Evolutionary conservation across 2,329 filamentous ascomycete species (phyloP).

Genomic region (Xylaria sp.): DNA sequence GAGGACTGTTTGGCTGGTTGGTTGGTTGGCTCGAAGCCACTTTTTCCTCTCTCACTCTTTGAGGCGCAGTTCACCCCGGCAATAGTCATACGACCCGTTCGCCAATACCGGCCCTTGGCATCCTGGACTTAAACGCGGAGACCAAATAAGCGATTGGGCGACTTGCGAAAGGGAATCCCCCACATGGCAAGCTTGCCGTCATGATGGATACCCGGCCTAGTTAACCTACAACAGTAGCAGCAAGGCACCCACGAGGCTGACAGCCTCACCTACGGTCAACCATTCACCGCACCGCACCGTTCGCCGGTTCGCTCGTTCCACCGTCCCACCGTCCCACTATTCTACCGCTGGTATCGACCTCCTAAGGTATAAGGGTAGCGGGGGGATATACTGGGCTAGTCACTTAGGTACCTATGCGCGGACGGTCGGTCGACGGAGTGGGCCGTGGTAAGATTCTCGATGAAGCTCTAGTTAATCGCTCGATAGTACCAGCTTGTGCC

Average conservation of each 20-base stretch:
- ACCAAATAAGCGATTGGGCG: slow-evolving; percentile 48
- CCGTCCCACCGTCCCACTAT: slow-evolving; percentile 6
- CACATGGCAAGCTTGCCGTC: slow-evolving; percentile 23
- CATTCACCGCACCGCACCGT: slow-evolving; percentile 23
- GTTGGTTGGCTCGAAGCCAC: slow-evolving; percentile 43
- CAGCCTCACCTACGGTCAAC: slow-evolving; percentile 32
- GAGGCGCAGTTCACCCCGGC: slow-evolving; percentile 44
- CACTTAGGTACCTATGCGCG: too few species aligned
- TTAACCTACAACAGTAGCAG: background rate
- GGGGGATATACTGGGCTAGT: too few species aligned
- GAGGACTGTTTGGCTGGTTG: slow-evolving; percentile 21
- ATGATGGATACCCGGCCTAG: slow-evolving; percentile 16
- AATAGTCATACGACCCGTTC: slow-evolving; percentile 43
- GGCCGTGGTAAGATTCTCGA: slow-evolving; percentile 19
- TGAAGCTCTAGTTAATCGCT: too few species aligned
- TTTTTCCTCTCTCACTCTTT: slow-evolving; percentile 35
- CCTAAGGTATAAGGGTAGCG: slow-evolving; percentile 6
- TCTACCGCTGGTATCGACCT: slow-evolving; percentile 18
- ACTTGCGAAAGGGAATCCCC: slow-evolving; percentile 47
- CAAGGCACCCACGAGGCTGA: slow-evolving; percentile 41
- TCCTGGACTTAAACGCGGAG: slow-evolving; percentile 34
- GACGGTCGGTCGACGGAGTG: slow-evolving; percentile 9
- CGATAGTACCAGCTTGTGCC: too few species aligned
- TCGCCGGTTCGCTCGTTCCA: slow-evolving; percentile 1
- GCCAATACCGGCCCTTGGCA: slow-evolving; percentile 35